phyloP scores from a whole-genome alignment of 257 asterid genomes.

The Striga asiatica region DNA sequence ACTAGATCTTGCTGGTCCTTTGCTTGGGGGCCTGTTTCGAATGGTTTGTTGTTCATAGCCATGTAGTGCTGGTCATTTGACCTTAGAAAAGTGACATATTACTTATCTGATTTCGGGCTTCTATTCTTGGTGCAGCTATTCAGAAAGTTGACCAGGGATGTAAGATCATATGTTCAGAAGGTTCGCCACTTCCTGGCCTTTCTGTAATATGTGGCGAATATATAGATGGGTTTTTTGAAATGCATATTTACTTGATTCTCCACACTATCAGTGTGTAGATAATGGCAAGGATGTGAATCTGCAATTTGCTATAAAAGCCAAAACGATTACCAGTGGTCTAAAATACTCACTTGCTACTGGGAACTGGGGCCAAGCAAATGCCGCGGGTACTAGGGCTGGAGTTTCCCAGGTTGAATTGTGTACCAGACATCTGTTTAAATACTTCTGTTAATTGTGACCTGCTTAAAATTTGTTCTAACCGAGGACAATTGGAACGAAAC shows the following conservation, averaged over 20 bases:
- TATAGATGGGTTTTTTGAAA: constrained; percentile 4
- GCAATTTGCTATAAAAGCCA: constrained; percentile 97
- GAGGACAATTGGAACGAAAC: constrained; percentile 7
- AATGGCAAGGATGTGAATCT: constrained; percentile 94
- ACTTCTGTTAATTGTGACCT: background rate
- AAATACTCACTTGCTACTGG: constrained; percentile 97
- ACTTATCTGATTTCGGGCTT: constrained; percentile 20
- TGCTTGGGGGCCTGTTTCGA: constrained; percentile 91
- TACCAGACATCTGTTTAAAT: constrained; percentile 3
- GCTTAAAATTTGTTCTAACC: constrained; percentile 6
- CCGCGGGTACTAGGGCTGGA: constrained; percentile 98
- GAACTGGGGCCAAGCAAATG: constrained; percentile 99
- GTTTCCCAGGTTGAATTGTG: constrained; percentile 74
- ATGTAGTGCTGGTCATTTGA: constrained; percentile 13
- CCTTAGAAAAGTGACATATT: constrained; percentile 6
- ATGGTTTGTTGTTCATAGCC: constrained; percentile 45
- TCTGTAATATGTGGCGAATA: constrained; percentile 6
- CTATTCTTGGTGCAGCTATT: constrained; percentile 60
- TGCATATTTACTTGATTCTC: constrained; percentile 12
- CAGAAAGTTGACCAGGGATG: constrained; percentile 94
- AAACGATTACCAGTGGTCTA: constrained; percentile 94
- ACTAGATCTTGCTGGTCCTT: constrained; percentile 97
- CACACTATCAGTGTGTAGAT: constrained; percentile 66
- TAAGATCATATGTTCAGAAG: constrained; percentile 90
- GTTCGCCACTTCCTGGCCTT: constrained; percentile 24